A percentile compares a stretch with the other conserved stretches of the same genome.
Conservation (phyloP, 1,284 basidiomycete species). For the Pseudozyma pruni region DNA sequence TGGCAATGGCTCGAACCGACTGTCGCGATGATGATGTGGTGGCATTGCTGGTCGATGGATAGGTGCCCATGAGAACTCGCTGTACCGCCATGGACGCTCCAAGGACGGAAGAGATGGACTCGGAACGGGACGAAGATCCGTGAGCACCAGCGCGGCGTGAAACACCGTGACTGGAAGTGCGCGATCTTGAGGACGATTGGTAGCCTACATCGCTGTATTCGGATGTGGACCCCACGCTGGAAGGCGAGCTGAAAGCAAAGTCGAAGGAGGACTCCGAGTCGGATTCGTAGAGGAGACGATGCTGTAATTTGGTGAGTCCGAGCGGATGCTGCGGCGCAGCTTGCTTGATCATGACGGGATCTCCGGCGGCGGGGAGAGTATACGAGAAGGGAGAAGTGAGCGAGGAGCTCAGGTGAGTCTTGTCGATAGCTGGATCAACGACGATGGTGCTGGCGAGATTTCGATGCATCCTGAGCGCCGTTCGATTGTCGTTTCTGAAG, state of each 20-base stretch:
- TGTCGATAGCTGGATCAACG: slow-evolving; percentile 14
- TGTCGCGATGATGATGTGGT: slow-evolving; percentile 14
- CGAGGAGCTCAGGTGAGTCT: slow-evolving; percentile 2
- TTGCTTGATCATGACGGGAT: slow-evolving; percentile 42
- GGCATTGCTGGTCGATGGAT: not conserved
- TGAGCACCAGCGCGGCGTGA: slow-evolving; percentile 10
- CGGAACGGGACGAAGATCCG: slow-evolving; percentile 19
- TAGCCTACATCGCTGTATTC: slow-evolving; percentile 40
- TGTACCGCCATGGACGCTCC: slow-evolving; percentile 36
- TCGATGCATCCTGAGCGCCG: slow-evolving; percentile 25
- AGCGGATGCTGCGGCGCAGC: slow-evolving; percentile 36
- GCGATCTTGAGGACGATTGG: slow-evolving; percentile 13
- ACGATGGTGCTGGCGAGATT: slow-evolving; percentile 2
- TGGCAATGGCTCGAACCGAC: slow-evolving; percentile 33
- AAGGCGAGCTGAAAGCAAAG: slow-evolving; percentile 36
- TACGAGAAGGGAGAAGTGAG: slow-evolving; percentile 19
- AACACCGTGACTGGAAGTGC: slow-evolving; percentile 13
- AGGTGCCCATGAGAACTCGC: slow-evolving; percentile 25
- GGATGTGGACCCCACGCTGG: slow-evolving; percentile 26
- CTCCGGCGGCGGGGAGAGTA: slow-evolving; percentile 5
- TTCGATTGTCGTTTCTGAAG: not conserved
- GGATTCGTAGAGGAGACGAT: slow-evolving; percentile 50
- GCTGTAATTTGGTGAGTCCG: slow-evolving; percentile 38
- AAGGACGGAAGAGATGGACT: slow-evolving; percentile 34
- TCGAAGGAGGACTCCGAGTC: slow-evolving; percentile 44